phyloP scores from a whole-genome alignment of 73 alveolate species.

The Tetrahymena elliotti region DNA sequence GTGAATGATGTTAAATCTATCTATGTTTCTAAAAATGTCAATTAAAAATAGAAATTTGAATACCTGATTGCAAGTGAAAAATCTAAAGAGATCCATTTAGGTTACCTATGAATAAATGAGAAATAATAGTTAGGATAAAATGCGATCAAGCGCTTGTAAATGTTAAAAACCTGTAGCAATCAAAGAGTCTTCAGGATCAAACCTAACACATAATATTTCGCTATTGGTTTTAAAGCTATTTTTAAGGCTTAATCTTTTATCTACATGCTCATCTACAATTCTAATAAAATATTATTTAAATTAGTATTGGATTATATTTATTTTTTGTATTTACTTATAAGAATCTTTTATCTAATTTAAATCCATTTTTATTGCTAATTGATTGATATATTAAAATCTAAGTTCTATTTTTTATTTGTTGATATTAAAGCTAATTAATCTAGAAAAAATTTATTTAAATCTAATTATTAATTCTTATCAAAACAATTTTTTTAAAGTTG shows the following conservation, averaged over 20 bases:
- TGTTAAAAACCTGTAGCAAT: constrained; percentile 23
- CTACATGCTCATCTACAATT: background rate
- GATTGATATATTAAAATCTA: background rate
- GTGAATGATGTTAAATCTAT: background rate
- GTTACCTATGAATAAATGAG: background rate
- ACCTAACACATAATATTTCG: constrained; percentile 20
- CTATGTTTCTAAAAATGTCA: background rate
- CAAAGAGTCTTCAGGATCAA: constrained; percentile 23
- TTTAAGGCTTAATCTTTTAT: constrained; percentile 6
- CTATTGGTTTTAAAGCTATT: constrained; percentile 15
- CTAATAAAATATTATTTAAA: background rate
- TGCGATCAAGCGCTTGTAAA: background rate
- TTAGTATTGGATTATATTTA: too few relatives aligned
- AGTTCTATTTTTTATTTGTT: background rate
- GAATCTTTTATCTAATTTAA: background rate
- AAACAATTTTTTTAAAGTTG: too few relatives aligned
- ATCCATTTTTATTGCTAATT: background rate
- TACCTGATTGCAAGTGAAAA: background rate
- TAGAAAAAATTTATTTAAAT: background rate
- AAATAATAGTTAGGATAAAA: background rate
- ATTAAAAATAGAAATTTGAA: background rate
- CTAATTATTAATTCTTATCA: background rate
- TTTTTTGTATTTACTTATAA: background rate
- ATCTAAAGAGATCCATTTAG: constrained; percentile 10
- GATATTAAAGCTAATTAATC: background rate